Evolutionary conservation across 306 rosid species (phyloP).

Genomic region (Biancaea sappan): DNA sequence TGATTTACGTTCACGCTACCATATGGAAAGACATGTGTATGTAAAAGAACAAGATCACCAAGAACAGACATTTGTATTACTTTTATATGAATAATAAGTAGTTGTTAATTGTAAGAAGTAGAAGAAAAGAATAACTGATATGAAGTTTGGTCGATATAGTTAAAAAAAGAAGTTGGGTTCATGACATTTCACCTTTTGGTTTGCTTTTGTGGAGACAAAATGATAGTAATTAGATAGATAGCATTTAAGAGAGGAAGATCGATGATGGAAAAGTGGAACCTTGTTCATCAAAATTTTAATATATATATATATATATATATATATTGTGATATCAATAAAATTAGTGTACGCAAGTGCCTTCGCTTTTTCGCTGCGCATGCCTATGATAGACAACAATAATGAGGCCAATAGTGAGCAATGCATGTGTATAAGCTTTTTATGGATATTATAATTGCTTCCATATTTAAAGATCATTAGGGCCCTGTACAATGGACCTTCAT

Average conservation of each 20-base stretch:
- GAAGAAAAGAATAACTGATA: slow-evolving; percentile 1
- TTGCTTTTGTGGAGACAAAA: slow-evolving; percentile 40
- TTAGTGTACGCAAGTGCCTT: not conserved
- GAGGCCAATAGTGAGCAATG: not conserved
- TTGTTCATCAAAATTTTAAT: slow-evolving; percentile 20
- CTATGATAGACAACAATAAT: not conserved
- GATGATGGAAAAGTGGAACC: not conserved
- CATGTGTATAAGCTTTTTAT: not conserved
- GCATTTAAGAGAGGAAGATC: not conserved
- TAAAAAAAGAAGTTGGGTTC: slow-evolving; percentile 15
- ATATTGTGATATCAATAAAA: too few species aligned
- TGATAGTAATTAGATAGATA: slow-evolving; percentile 15
- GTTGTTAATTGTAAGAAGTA: not conserved
- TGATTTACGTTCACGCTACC: too few species aligned
- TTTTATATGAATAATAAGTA: too few species aligned
- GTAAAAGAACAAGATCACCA: too few species aligned
- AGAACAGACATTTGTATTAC: too few species aligned
- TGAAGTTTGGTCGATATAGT: slow-evolving; percentile 7
- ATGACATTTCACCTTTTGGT: slow-evolving; percentile 21
- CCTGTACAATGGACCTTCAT: too few species aligned
- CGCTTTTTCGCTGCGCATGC: not conserved
- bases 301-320: too few species aligned
- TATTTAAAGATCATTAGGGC: not conserved
- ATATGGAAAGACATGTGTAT: too few species aligned
- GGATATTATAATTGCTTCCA: not conserved